phyloP scores from a whole-genome alignment of 2,329 filamentous ascomycete species.

The Cordyceps cicadae region DNA sequence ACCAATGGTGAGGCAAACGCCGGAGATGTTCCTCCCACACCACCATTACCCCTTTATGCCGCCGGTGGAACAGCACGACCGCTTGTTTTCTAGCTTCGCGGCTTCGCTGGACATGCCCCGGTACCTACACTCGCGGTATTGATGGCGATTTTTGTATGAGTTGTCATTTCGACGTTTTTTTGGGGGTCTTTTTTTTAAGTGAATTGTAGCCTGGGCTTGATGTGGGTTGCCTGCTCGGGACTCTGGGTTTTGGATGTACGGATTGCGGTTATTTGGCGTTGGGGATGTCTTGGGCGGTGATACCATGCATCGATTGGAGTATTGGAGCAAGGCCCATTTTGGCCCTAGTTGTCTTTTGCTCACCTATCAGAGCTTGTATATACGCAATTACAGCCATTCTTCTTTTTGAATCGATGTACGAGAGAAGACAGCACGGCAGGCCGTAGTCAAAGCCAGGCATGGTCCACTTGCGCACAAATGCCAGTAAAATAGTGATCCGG shows the following conservation, averaged over 20 bases:
- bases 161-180: neutral
- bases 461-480: neutral
- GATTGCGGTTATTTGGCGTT: neutral
- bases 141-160: neutral
- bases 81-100: neutral
- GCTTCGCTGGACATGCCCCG: slow-evolving; percentile 1
- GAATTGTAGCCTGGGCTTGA: neutral
- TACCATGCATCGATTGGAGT: slow-evolving; percentile 2
- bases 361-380: neutral
- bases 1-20: neutral
- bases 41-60: slow-evolving; percentile 4
- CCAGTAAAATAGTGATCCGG: neutral
- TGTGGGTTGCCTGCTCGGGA: neutral
- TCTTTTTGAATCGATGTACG: too few species aligned
- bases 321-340: neutral
- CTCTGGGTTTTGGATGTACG: neutral
- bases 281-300: neutral
- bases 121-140: neutral
- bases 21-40: neutral
- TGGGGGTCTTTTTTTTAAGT: neutral
- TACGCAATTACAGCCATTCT: neutral
- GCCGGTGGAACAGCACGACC: neutral
- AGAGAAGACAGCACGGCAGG: neutral
- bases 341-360: neutral
- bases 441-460: neutral